Evolutionary conservation across 257 asterid genomes (phyloP), one percentile per base, ranked within the genome.

Genomic region (Verbascum thapsus): DNA sequence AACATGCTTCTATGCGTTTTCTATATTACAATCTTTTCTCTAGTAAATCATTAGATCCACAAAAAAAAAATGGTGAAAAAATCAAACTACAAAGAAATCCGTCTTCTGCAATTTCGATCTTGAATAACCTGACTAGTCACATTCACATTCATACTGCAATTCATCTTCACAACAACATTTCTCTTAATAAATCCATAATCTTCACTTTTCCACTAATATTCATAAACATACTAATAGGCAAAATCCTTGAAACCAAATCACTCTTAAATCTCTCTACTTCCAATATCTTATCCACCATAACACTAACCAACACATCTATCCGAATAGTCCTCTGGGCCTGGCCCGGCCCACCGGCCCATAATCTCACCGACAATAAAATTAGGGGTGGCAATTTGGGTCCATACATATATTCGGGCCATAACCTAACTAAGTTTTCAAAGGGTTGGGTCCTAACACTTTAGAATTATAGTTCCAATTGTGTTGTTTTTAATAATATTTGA

Each of bases 91-190:
- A 55, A 30, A 37, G 72, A 53, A 68, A 71, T 68, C 18, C 50
- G 52, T 10, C 40, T 64, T 42, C 52, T 53, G 49, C 86, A 83
- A 19, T 58, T 55, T 64, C 61, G 53, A 53, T 72, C 80, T 58
- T 54, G 53, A 26, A 80, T 61, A 0, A 12, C 57, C 17, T 45
- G 55, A 48, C 71, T 82, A 34, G 26, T 42, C 7, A 72, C 0
- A 58, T 72, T 77, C 58, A 85, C 39, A 11, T 44, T 65, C 78
- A 85, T 80, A 0, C 70, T 74, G 50, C 90, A 85, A 63, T 81
- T 83, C 76, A 79, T 13, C 32, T 39, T 66, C 18, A 85, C 66
- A 8, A 53, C 63, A 4, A 74, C 51, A 20, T 7, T 22, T 41
- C 77, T 85, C 63, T 74, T 84, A 3, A 72, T 38, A 3, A 49